These are phyloP conservation scores for Nitzschia sp. DNA, from an alignment of 108 stramenopile species.

Conservation along the genomic window DNA sequence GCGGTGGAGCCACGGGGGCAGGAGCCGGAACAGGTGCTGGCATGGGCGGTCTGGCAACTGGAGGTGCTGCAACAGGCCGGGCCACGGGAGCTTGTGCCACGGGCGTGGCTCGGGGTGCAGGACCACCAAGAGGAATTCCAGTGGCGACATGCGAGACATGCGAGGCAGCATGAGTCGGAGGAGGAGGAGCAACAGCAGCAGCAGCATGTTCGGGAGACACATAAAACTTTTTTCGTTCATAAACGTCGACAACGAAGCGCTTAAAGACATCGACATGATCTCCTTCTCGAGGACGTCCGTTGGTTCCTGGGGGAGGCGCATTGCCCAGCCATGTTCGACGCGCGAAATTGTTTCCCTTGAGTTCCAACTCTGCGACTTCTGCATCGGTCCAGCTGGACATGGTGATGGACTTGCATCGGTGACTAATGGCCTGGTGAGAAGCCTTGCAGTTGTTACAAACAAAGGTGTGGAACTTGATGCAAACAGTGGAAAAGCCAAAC, in stretches of 20 bases:
- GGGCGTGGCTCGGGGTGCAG: slow-evolving; percentile 1
- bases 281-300: slow-evolving; percentile 72
- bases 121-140: slow-evolving; percentile 3
- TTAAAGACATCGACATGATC: slow-evolving; percentile 76
- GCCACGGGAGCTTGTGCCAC: background rate
- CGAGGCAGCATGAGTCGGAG: slow-evolving; percentile 4
- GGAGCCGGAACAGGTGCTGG: slow-evolving; percentile 7
- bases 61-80: slow-evolving; percentile 9
- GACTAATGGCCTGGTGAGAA: slow-evolving; percentile 85
- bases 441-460: slow-evolving; percentile 92
- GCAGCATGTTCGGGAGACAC: slow-evolving; percentile 36
- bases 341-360: slow-evolving; percentile 72
- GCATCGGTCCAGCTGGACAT: slow-evolving; percentile 82
- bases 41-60: background rate
- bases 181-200: background rate
- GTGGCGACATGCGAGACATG: slow-evolving; percentile 13
- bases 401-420: slow-evolving; percentile 90
- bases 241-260: slow-evolving; percentile 75
- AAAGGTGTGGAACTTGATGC: slow-evolving; percentile 91
- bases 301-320: slow-evolving; percentile 69
- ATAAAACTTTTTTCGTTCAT: slow-evolving; percentile 76
- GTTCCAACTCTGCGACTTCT: slow-evolving; percentile 65
- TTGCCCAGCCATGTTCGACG: slow-evolving; percentile 75
- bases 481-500: slow-evolving; percentile 84
- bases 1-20: slow-evolving; percentile 34